Evolutionary conservation across 1,284 basidiomycete species (phyloP), one percentile per base, ranked within the genome.

Genomic region (Tilletia horrida): DNA sequence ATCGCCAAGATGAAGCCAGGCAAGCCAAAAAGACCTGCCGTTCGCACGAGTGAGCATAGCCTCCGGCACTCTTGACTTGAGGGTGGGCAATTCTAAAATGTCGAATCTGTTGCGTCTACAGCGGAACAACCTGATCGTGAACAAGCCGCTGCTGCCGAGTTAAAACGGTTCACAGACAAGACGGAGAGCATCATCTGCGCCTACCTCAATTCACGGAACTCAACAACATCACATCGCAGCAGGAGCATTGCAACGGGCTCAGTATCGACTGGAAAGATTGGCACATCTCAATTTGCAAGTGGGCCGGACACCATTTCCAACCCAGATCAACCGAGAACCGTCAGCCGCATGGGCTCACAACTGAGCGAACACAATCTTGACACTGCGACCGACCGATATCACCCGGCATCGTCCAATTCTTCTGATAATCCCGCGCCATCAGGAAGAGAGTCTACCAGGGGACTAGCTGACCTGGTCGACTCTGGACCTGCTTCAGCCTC

Each of bases 161-260:
- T 78, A 43, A 79, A 79, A 29, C 69, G 75, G 2, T 76, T 81
- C 25, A 71, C 76, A 1, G 66, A 69, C 29, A 73, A 70, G 29
- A 74, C 78, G 2, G 76, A 80, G 48, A 78, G 76, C 63, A 74
- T 81, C 66, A 68, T 81, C 16, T 81, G 76, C 52, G 78, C 79
- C 7, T 77, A 78, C 59, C 68, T 81, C 61, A 78, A 79, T 29
- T 63, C 4, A 8, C 13, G n/a, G 21, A 40, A 11, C 35, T 40
- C 35, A 40, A 11, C 35, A 11, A 40, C 35, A 6, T 40, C 35
- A 6, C 35, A 40, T 40, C 45, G 45, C 45, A 48, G 45, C 45
- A 48, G 45, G 16, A 11, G 35, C 11, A 40, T 40, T 40, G 35
- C 4, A 6, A 11, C 35, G 11, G 11, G 35, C 35, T 40, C 35